A percentile compares a stretch with the other conserved stretches of the same genome.
These are phyloP conservation scores for Leonotis leonurus DNA, from an alignment of 257 asterid species.

Conservation along the genomic window DNA sequence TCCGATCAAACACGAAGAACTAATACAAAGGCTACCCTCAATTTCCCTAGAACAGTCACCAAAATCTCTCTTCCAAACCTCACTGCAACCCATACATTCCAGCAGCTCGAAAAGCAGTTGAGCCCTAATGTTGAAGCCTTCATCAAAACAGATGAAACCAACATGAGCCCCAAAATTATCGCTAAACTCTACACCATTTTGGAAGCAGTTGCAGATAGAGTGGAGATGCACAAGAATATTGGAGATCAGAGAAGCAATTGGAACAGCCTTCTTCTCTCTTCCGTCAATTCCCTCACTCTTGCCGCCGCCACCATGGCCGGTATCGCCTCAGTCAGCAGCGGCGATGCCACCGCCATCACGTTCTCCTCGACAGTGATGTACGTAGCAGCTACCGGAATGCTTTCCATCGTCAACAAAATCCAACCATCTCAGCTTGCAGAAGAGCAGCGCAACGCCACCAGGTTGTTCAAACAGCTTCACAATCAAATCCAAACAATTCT, in stretches of 20 bases:
- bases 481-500: slow-evolving; percentile 33
- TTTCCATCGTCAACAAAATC: too few relatives aligned
- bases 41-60: slow-evolving; percentile 1
- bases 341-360: slow-evolving; percentile 24
- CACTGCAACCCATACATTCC: not conserved
- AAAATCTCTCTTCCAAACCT: not conserved
- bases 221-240: slow-evolving; percentile 51
- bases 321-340: slow-evolving; percentile 19
- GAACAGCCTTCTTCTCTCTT: slow-evolving; percentile 37
- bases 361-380: slow-evolving; percentile 29
- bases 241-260: slow-evolving; percentile 52
- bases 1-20: not conserved
- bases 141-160: not conserved
- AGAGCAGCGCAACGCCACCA: slow-evolving; percentile 54
- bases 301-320: slow-evolving; percentile 33
- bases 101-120: not conserved
- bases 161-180: slow-evolving; percentile 14
- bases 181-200: slow-evolving; percentile 42
- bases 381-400: slow-evolving; percentile 35
- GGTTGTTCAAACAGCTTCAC: slow-evolving; percentile 43
- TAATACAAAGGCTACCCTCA: not conserved
- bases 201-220: slow-evolving; percentile 55
- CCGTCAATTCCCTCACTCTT: slow-evolving; percentile 39
- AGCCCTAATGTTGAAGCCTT: not conserved
- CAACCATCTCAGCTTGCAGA: slow-evolving; percentile 71